Base-by-base conservation (phyloP, 169 alveolate species). In the Plasmodium berghei region DNA sequence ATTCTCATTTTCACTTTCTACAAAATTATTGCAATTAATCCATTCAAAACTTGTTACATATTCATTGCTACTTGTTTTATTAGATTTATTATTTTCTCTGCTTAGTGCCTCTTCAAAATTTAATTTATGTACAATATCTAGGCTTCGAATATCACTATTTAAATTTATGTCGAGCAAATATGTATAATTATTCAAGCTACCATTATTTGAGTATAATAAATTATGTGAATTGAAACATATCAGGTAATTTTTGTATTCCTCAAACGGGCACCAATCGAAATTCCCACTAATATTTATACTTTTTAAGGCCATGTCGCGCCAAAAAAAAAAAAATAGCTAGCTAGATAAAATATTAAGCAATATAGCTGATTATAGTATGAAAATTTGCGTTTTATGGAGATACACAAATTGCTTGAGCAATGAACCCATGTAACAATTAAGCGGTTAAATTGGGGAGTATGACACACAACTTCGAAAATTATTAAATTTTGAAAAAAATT, bases 231-330 rank as follows among this genome's bases (percentile, higher is more conserved):
- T 86, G 45, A 86, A 86, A 20, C 91, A 70, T 40, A 72, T 26
- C 40, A 86, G 54, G 56, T 86, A 70, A 52, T 86, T 86, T 48
- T 86, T 86, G 69, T 86, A 42, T 52, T 86, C 87, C 24, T 86
- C 74, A 40, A 86, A 86, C 24, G 91, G 91, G 73, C 91, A 86
- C 91, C 91, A 86, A 28, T 86, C 85, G 62, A 86, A 56, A 66
- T 86, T 86, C 16, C 91, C 91, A 42, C 74, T 86, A 45, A 86
- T 49, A 66, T 71, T 86, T 28, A 86, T 86, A 67, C 91, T 86
- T 22, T 86, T 86, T 54, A 86, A 64, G 18, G 91, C 91, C 91
- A 86, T 86, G 9, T 28, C 40, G 14, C 34, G 20, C 28, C 64
- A 40, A 55, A 10, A 4, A 10, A 6, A 42, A 40, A 20, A 55